Base-by-base conservation (phyloP, 805 yeast species). In the Candida insectalens region DNA sequence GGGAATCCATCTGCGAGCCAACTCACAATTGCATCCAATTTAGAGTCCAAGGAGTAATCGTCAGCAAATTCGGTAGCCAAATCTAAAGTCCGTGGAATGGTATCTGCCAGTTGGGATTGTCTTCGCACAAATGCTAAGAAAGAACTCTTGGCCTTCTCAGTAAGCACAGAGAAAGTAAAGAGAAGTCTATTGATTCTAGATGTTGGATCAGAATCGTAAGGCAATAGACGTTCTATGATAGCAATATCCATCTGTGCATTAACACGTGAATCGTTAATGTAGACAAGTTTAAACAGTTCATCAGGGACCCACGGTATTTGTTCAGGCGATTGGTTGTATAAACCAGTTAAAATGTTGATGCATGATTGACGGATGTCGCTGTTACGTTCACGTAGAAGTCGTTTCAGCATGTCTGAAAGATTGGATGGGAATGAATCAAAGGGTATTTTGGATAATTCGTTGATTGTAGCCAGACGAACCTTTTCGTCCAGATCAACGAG, bases 401-500 rank as follows among this genome's bases (percentile, higher is more conserved):
- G 81, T 3, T 71, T 56, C 16, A 87, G 55, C 0, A 79, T 71
- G 17, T 51, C 54, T 53, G 80, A 62, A 1, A 79, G 62, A 0
- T 67, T 48, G 12, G 55, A 52, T 34, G 76, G 56, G 33, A 83
- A 63, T 1, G 61, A 45, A 5, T 59, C 51, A 6, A 71, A 55
- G 0, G 74, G 64, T 2, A 83, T 51, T 19, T 60, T 48, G 6
- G 67, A 54, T 12, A 83, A 50, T 0, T 75, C 63, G 29, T 55
- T 51, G 37, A 83, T 74, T 0, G 92, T 73, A 1, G 67, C 55
- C 22, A 72, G 59, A 43, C 96, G 66, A 3, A 84, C 94, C 25
- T 63, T 67, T 37, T 80, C 89, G 45, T 83, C 85, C 0, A 77
- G 60, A 56, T 87, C 96, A 25, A 81, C 63, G 18, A 87, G 60